Percentiles rank a stretch among this genome's conserved stretches.
These are phyloP conservation scores for Begonia peltatifolia DNA, from an alignment of 306 rosid species.

Conservation along the genomic window DNA sequence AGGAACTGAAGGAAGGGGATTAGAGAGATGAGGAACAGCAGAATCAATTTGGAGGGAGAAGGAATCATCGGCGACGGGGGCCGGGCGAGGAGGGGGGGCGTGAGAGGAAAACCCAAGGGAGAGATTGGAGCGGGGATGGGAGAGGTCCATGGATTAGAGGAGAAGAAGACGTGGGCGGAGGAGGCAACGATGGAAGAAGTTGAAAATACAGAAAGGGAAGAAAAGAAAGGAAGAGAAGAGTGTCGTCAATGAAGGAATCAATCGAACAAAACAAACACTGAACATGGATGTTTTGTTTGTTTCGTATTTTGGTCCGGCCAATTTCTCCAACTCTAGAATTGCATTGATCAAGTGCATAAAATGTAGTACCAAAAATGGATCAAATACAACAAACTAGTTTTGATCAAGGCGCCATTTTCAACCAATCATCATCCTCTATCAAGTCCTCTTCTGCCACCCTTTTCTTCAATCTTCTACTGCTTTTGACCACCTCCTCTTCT, in stretches of 20 bases:
- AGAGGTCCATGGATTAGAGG: slow-evolving; percentile 34
- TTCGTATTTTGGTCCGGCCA: too few relatives aligned
- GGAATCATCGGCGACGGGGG: slow-evolving; percentile 45
- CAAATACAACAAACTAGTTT: too few relatives aligned
- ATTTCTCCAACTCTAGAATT: too few relatives aligned
- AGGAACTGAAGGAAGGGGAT: slow-evolving; percentile 37
- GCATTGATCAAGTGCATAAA: too few relatives aligned
- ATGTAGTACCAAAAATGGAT: too few relatives aligned
- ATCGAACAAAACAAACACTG: too few relatives aligned
- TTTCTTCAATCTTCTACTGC: slow-evolving; percentile 54
- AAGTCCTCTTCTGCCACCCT: slow-evolving; percentile 23
- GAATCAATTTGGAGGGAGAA: slow-evolving; percentile 58
- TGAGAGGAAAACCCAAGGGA: slow-evolving; percentile 56
- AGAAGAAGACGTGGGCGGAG: not conserved
- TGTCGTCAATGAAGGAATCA: too few relatives aligned
- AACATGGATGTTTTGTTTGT: too few relatives aligned
- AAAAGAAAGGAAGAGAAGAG: not conserved
- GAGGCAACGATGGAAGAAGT: not conserved
- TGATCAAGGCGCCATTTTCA: too few relatives aligned
- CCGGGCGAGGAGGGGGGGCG: slow-evolving; percentile 41
- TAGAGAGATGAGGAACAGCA: slow-evolving; percentile 32
- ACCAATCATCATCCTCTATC: too few relatives aligned
- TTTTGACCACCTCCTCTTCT: slow-evolving; percentile 33
- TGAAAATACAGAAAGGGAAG: not conserved
- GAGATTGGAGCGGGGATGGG: slow-evolving; percentile 43